phyloP scores from a whole-genome alignment of 768 basidiomycete species.

The Tricholoma sp. region DNA sequence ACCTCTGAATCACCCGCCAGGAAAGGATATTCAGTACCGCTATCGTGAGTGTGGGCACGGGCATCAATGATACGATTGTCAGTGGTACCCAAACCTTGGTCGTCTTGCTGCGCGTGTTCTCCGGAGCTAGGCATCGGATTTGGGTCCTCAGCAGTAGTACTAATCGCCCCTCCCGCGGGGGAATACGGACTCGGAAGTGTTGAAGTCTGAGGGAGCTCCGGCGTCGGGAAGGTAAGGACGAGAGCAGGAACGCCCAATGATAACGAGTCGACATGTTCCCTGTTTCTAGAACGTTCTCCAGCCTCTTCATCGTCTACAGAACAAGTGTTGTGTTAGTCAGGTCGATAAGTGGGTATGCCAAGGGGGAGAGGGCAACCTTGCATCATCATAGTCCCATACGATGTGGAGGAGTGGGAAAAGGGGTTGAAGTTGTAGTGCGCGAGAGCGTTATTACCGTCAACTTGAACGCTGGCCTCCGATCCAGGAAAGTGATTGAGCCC shows the following conservation, averaged over 20 bases:
- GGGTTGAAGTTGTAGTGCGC: neutral
- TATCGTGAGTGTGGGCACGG: neutral
- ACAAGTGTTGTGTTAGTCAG: neutral
- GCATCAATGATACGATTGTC: neutral
- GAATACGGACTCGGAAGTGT: too few species aligned
- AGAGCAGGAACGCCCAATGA: neutral
- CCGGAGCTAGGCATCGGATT: neutral
- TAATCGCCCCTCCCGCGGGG: too few species aligned
- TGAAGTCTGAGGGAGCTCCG: neutral
- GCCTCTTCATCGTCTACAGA: neutral
- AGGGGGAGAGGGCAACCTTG: neutral
- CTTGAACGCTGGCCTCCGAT: neutral
- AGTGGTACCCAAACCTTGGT: neutral
- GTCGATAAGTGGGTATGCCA: neutral
- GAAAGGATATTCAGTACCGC: neutral
- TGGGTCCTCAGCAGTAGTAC: too few species aligned
- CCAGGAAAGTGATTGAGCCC: neutral
- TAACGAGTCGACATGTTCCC: neutral
- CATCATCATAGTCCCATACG: neutral
- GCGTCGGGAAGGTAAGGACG: neutral
- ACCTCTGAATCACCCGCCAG: neutral
- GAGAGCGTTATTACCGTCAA: neutral
- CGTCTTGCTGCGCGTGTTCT: neutral
- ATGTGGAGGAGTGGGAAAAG: neutral
- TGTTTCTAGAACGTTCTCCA: neutral